Base-by-base conservation (phyloP, 805 yeast genomes). In the Nakazawaea sp. region DNA sequence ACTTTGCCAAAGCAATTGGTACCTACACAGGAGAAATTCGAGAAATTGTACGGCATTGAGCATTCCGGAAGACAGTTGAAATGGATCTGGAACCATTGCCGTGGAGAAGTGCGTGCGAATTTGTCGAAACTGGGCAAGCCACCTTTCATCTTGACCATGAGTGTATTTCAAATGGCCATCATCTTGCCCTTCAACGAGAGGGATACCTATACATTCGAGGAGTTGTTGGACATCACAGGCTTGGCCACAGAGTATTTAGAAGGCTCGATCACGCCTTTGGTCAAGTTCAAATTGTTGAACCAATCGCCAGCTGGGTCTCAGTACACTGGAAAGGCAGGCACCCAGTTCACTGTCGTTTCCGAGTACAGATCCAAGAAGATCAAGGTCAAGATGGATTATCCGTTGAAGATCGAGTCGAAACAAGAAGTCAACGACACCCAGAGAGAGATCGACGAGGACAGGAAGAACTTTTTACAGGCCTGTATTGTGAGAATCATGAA, bases 401-500 rank as follows among this genome's bases (percentile, higher is more conserved):
- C 57, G 17, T 61, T 59, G 26, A 51, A 55, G 37, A 61, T 69
- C 21, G 89, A 81, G 48, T 71, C 72, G 35, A 74, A 70, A 47
- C 81, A 71, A 44, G 96, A 86, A 47, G 66, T 72, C 24, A 86
- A 78, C 25, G 87, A 81, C 41, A 72, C 88, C 2, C 81, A 75
- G 46, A 79, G 76, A 56, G 95, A 88, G 52, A 77, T 90, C 33
- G 87, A 81, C 50, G 92, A 87, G 51, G 88, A 88, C 43, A 51
- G 59, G 29, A 58, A 52, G 36, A 78, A 83, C 53, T 81, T 80
- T 61, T 67, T 92, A 49, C 85, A 87, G 53, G 96, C 97, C 2
- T 85, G 95, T 52, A 87, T 92, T 60, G 97, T 90, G 27, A 74
- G 98, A 51, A 85, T 90, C 53, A 92, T 90, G 97, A 90, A 90